phyloP scores from a whole-genome alignment of 148 eudicot species.

The Spergularia marina region DNA sequence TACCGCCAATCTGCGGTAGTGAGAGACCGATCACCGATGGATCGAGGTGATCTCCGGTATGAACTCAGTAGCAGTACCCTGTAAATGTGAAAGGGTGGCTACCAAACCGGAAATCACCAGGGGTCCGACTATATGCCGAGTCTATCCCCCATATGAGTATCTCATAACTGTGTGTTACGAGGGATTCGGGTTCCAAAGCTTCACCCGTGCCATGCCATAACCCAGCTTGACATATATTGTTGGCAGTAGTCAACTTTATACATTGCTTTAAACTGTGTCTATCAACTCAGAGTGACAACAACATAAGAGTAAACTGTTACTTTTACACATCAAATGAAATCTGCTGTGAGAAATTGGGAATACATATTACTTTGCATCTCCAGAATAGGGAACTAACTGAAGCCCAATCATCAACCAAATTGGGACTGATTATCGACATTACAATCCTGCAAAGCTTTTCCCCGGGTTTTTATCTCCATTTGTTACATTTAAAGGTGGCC shows the following conservation, averaged over 20 bases:
- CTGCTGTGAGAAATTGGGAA: not conserved
- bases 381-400: not conserved
- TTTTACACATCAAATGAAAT: not conserved
- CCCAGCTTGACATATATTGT: not conserved
- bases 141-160: too few relatives aligned
- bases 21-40: too few relatives aligned
- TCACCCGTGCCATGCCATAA: not conserved
- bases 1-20: too few relatives aligned
- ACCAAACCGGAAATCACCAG: too few relatives aligned
- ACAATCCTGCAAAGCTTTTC: not conserved
- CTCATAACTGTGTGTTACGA: too few relatives aligned
- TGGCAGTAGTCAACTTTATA: not conserved
- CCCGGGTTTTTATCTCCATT: not conserved
- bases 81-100: too few relatives aligned
- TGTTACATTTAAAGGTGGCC: not conserved
- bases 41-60: too few relatives aligned
- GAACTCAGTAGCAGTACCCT: too few relatives aligned
- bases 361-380: not conserved
- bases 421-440: not conserved
- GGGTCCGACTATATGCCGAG: too few relatives aligned
- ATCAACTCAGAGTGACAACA: not conserved
- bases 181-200: too few relatives aligned
- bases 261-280: not conserved
- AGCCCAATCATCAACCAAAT: not conserved
- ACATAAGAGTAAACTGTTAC: not conserved